Evolutionary conservation across 148 eudicot species (phyloP).

Genomic region (Camellia granthamiana): DNA sequence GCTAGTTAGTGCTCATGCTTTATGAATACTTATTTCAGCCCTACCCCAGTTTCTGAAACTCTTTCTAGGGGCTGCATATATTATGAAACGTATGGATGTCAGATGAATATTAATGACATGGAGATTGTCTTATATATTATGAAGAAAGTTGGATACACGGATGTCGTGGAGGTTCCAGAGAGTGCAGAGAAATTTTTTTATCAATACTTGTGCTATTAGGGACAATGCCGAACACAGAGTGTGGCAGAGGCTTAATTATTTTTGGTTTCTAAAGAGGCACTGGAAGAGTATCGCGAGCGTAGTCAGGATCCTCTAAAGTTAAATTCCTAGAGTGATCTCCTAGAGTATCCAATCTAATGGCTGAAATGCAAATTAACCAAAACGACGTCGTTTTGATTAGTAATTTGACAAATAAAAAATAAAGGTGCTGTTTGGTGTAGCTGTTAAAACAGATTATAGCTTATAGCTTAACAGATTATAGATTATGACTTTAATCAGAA

Average conservation of each 20-base stretch:
- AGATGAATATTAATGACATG: constrained; percentile 98
- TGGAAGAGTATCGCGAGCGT: no score
- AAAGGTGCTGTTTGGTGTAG: no score
- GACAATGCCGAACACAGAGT: constrained; percentile 97
- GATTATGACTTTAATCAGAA: no score
- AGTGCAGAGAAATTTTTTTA: constrained; percentile 87
- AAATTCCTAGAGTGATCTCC: no score
- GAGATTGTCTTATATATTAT: constrained; percentile 92
- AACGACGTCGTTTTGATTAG: no score
- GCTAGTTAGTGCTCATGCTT: background rate
- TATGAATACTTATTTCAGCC: constrained; percentile 28
- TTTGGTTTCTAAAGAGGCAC: constrained; percentile 93
- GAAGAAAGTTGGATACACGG: constrained; percentile 87
- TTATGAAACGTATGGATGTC: constrained; percentile 98
- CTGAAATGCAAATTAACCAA: no score
- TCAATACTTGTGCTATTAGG: constrained; percentile 96
- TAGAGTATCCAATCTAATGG: no score
- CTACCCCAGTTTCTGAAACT: constrained; percentile 38
- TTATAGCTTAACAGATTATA: no score
- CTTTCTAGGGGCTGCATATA: constrained; percentile 76
- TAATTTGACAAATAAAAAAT: no score
- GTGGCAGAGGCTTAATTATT: constrained; percentile 96
- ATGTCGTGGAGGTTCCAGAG: constrained; percentile 72
- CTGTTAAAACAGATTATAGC: no score
- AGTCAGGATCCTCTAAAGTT: no score